A percentile compares a stretch with the other conserved stretches of the same genome.
phyloP scores from a whole-genome alignment of 345 rosid genomes.

The Gossypium sturtianum region DNA sequence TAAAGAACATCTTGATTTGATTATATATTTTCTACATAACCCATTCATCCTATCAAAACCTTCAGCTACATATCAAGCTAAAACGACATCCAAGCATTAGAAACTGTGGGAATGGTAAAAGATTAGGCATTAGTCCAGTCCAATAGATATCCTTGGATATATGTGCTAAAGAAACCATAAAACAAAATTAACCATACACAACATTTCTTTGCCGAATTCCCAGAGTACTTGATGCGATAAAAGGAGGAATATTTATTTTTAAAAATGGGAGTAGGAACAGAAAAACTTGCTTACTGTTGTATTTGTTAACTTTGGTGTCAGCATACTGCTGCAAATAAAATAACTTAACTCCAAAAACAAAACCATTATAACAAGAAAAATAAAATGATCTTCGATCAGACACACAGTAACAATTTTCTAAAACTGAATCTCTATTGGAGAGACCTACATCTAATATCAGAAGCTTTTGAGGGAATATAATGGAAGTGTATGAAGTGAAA shows the following conservation, averaged over 20 bases:
- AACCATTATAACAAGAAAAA: not conserved
- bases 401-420: not conserved
- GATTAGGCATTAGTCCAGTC: not conserved
- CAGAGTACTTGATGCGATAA: not conserved
- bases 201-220: not conserved
- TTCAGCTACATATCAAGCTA: not conserved
- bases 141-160: not conserved
- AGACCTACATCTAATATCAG: not conserved
- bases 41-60: not conserved
- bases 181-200: not conserved
- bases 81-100: not conserved
- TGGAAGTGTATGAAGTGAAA: not conserved
- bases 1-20: not conserved
- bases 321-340: not conserved
- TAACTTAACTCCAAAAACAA: not conserved
- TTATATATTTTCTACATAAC: not conserved
- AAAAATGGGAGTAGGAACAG: not conserved
- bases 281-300: not conserved
- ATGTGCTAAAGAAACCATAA: not conserved
- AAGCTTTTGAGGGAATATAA: not conserved
- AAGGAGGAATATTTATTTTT: not conserved
- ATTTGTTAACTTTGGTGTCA: not conserved
- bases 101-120: not conserved
- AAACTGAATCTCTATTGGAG: not conserved
- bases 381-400: not conserved